A percentile compares a stretch with the other conserved stretches of the same genome.
Conservation (phyloP, 2,329 filamentous ascomycete genomes). For the Alternaria novae-zelandiae region DNA sequence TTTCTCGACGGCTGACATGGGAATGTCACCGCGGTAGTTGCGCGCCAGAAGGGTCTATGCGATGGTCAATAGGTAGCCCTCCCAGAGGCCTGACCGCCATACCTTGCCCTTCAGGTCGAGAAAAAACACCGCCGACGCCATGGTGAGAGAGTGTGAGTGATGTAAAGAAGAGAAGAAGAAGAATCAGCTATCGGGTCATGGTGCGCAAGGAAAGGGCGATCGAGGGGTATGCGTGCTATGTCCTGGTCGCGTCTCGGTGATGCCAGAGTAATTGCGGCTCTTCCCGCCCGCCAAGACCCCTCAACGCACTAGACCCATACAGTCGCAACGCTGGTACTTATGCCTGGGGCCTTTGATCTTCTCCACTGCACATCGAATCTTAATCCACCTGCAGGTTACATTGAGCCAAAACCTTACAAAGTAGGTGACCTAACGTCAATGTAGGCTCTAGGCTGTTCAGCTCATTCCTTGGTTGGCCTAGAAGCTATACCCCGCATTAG, state of each 20-base stretch:
- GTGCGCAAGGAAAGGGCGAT: constrained; percentile 8
- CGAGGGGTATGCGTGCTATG: constrained; percentile 9
- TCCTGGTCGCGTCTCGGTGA: constrained; percentile 15
- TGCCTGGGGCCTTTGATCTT: background rate
- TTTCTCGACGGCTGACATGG: constrained; percentile 98
- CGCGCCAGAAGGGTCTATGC: constrained; percentile 91
- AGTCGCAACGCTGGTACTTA: background rate
- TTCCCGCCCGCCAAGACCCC: constrained; percentile 11
- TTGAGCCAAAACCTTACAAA: no score
- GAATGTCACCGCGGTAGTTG: constrained; percentile 98
- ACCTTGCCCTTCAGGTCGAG: constrained; percentile 99
- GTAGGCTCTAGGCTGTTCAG: no score
- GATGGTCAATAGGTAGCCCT: constrained; percentile 35
- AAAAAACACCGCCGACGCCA: constrained; percentile 98
- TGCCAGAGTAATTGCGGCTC: constrained; percentile 16
- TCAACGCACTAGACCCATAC: background rate
- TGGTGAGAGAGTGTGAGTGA: constrained; percentile 52
- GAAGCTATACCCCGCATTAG: background rate
- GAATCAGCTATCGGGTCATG: constrained; percentile 14
- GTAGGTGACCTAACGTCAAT: no score
- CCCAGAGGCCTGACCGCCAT: constrained; percentile 41
- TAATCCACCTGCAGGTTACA: no score
- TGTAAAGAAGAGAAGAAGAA: background rate
- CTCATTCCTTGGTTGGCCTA: no score
- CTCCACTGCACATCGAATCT: background rate